These are phyloP conservation scores for Sanghuangporus baumii DNA, from an alignment of 1,284 basidiomycete genomes.

Conservation along the genomic window DNA sequence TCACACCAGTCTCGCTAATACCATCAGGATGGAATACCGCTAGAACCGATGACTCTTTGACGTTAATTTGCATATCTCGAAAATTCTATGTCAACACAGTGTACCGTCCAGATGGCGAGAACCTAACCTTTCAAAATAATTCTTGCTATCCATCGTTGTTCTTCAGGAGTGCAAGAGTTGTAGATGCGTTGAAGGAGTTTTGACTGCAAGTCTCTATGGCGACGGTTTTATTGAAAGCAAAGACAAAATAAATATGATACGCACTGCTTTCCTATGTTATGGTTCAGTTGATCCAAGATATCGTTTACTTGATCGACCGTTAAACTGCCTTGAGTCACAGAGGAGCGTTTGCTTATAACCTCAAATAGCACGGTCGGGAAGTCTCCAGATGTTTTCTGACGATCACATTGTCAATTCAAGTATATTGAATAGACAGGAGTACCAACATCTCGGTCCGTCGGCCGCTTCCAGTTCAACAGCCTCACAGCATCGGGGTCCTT, in stretches of 20 bases:
- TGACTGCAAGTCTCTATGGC: conserved; percentile 61
- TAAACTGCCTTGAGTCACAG: conserved; percentile 70
- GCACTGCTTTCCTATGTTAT: conserved; percentile 64
- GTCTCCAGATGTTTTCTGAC: conserved; percentile 69
- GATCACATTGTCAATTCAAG: neutral
- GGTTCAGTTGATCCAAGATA: conserved; percentile 69
- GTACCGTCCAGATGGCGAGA: neutral
- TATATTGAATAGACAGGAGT: neutral
- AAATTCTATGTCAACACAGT: neutral
- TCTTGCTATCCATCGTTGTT: conserved; percentile 89
- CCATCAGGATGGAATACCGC: conserved; percentile 84
- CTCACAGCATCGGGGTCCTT: conserved; percentile 76
- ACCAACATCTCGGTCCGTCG: conserved; percentile 60
- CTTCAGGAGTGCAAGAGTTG: conserved; percentile 70
- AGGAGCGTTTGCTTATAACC: conserved; percentile 79
- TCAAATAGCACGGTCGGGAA: conserved; percentile 83
- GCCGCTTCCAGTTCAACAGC: conserved; percentile 87
- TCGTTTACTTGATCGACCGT: conserved; percentile 79
- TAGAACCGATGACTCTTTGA: conserved; percentile 86
- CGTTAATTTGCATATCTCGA: conserved; percentile 73
- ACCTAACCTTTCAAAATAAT: conserved; percentile 84
- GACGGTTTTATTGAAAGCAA: neutral
- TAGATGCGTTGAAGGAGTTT: conserved; percentile 73
- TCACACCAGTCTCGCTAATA: neutral
- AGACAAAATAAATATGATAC: conserved; percentile 18